Base-by-base conservation (phyloP, 495 filamentous ascomycete species). In the Lasiosphaeria miniovina region DNA sequence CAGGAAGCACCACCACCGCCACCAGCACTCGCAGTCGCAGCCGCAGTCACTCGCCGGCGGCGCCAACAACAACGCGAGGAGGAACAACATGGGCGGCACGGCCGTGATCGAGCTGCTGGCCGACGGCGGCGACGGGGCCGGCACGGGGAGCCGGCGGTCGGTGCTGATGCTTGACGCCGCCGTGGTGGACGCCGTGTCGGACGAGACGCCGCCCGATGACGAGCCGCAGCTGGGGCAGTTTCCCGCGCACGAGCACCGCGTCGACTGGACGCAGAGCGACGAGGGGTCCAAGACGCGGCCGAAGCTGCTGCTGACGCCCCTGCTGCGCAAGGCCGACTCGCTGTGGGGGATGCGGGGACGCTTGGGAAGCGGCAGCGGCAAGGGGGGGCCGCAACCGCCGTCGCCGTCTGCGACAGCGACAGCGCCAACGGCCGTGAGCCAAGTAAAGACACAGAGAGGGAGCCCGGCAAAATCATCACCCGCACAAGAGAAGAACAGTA, bases 261-360 rank as follows among this genome's bases (percentile, higher is more conserved):
- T 75, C 50, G 77, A 80, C 61, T 80, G 77, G 77, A 74, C 74
- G 54, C 74, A 78, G 65, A 75, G 72, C 62, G 77, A 78, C 64
- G 74, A 80, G 68, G 11, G 24, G 5, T 36, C 46, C 32, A 45
- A 31, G 7, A 7, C 36, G 10, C 59, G 49, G 45, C 50, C 49
- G 32, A 59, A 64, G 54, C 15, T 60, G 12, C 55, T 58, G 5
- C 60, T 64, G 45, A 54, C 60, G 14, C 70, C 70, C 60, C 52
- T 74, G 49, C 61, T 80, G 52, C 59, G 64, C 34, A 77, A 74
- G 57, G 70, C 74, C 24, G 73, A 74, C 52, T 78, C 75, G 12
- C 57, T 76, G 6, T 74, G 75, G 71, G 65, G 61, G 36, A 58
- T 78, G 46, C 65, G 68, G 51, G 67, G 68, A 3, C 57, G 65